Base-by-base conservation (phyloP, 352 stramenopile genomes). In the Pythium grandisporangium region DNA sequence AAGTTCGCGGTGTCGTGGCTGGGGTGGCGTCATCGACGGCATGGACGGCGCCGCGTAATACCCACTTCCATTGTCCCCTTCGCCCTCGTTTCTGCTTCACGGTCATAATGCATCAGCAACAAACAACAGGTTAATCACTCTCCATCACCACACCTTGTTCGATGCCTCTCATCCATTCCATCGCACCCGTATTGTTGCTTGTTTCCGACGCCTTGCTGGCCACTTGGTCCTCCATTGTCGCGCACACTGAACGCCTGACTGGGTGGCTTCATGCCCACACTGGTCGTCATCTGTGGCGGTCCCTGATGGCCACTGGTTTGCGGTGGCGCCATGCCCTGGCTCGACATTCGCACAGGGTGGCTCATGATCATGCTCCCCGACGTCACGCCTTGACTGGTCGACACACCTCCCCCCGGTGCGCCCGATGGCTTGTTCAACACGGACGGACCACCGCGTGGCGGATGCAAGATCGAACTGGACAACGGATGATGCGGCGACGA, bases 401-500 rank as follows among this genome's bases (percentile, higher is more conserved):
- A 27, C 60, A 43, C 58, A 57, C 29, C 70, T 2, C 43, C 45
- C 13, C 51, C 51, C 6, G 55, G 42, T 1, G 37, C 48, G 1
- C 53, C 58, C 21, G 53, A 41, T 6, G 74, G 70, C 45, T 87
- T 84, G 12, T 65, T 55, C 34, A 87, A 43, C 39, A 86, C 61
- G 0, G 68, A 83, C 0, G 72, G 65, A 2, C 63, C 70, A 26
- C 64, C 60, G 5, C 70, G 70, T 8, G 75, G 75, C 13, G 75
- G 72, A 36, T 90, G 76, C 16, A 90, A 53, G 34, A 90, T 78
- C 29, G 76, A 85, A 17, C 71, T 62, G 1, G 70, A 48, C 13
- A 85, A 67, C 38, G 73, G 58, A 41, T 90, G 76, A 20, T 79
- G 67, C 33, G 76, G 73, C 30, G 76, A 87, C 12, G 73, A 70